Conservation (phyloP, 2,329 filamentous ascomycete species). For the Diaporthe sp. region DNA sequence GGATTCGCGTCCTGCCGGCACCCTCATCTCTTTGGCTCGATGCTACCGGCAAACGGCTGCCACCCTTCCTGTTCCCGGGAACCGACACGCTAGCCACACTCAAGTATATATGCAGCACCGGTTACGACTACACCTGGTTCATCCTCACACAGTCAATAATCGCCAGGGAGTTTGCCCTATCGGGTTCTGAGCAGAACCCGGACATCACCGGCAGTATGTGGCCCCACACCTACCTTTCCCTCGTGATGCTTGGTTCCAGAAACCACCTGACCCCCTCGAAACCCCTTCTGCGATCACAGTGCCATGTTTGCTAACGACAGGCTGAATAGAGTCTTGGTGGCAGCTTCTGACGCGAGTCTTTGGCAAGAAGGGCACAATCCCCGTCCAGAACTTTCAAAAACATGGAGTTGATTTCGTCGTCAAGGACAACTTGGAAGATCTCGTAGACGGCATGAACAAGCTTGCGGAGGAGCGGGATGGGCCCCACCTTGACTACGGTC, state of each 20-base stretch:
- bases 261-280: not conserved
- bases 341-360: constrained; percentile 65
- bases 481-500: constrained; percentile 60
- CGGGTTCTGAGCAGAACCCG: constrained; percentile 74
- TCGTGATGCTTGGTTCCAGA: not conserved
- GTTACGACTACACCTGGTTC: constrained; percentile 76
- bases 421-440: constrained; percentile 66
- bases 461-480: constrained; percentile 62
- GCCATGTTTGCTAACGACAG: not conserved
- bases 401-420: constrained; percentile 72
- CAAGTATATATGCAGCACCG: constrained; percentile 71
- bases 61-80: constrained; percentile 69
- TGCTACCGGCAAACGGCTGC: constrained; percentile 69
- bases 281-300: not conserved
- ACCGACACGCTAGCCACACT: constrained; percentile 70
- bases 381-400: constrained; percentile 71
- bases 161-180: constrained; percentile 72
- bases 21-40: constrained; percentile 75
- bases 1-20: constrained; percentile 71
- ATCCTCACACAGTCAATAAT: constrained; percentile 71
- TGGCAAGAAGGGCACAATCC: constrained; percentile 63
- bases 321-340: constrained; percentile 62
- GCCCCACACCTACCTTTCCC: too few species aligned
- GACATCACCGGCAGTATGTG: constrained; percentile 64
- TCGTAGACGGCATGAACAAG: constrained; percentile 72